Base-by-base conservation (phyloP, 371 early-diverging fungal genomes). In the Zopfochytrium polystomum region DNA sequence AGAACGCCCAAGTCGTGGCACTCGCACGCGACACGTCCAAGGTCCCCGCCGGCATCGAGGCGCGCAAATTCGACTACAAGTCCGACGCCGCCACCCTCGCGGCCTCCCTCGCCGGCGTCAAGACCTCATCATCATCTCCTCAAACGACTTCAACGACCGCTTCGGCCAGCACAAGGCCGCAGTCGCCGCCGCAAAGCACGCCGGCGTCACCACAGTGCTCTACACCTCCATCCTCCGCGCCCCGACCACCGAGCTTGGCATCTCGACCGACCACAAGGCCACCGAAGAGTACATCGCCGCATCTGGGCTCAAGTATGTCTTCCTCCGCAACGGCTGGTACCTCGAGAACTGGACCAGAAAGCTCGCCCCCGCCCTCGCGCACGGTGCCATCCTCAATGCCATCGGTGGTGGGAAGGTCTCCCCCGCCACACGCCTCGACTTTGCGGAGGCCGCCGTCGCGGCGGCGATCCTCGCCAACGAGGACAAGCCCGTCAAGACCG, bases 241-340 rank as follows among this genome's bases (percentile, higher is more conserved):
- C 20, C 7, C 13, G 9, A 55, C 56, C 15, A 11, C 56, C 6
- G 15, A 11, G 6, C 11, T 55, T 13, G 26, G 5, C 11, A 22
- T 55, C 7, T 15, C 49, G 9, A 13, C 9, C 15, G 56, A 55
- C 7, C 48, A 55, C 49, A 48, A 55, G 33, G 52, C 49, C 7
- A 55, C 56, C 18, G 56, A 55, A 26, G 56, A 55, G 56, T 55
- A 55, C 48, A 9, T 48, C 9, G 56, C n/a, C n/a, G n/a, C n/a
- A n/a, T n/a, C n/a, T n/a, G n/a, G n/a, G n/a, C n/a, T n/a, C n/a
- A n/a, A n/a, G n/a, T n/a, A n/a, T n/a, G n/a, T n/a, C n/a, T n/a
- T n/a, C n/a, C n/a, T n/a, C n/a, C n/a, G n/a, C n/a, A n/a, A n/a
- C n/a, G n/a, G n/a, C n/a, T n/a, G n/a, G n/a, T n/a, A n/a, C n/a